Percentiles rank a stretch among this genome's conserved stretches.
Conservation (phyloP, 73 alveolate genomes). For the Blepharisma japonicum region DNA sequence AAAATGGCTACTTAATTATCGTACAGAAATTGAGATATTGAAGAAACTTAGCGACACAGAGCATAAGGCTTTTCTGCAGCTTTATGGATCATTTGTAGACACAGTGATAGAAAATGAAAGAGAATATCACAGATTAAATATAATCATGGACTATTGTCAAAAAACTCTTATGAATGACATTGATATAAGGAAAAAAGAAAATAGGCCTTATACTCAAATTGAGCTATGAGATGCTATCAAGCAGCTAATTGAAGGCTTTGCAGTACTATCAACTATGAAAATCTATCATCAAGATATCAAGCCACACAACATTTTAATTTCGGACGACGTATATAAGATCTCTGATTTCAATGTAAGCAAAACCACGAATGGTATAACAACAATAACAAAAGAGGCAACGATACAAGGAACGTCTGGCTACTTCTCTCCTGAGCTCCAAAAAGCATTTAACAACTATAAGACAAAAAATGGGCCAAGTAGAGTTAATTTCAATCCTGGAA, state of each 20-base stretch:
- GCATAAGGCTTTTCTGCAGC: no score
- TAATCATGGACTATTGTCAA: no score
- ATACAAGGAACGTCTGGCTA: conserved; percentile 21
- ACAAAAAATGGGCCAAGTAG: background rate
- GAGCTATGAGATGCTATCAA: background rate
- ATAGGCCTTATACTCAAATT: no score
- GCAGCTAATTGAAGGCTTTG: background rate
- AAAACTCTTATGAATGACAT: no score
- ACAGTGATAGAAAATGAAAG: no score
- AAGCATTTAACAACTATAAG: background rate
- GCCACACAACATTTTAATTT: conserved; percentile 4
- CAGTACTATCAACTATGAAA: background rate
- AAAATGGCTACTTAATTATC: no score
- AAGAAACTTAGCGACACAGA: no score
- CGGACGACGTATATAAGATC: background rate
- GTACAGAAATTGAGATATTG: no score
- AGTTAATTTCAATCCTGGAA: conserved; percentile 5
- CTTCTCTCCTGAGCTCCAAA: conserved; percentile 13
- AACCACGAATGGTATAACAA: background rate
- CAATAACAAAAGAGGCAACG: background rate
- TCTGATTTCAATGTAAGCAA: background rate
- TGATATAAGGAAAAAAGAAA: no score
- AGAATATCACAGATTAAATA: no score
- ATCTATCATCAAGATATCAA: conserved; percentile 3
- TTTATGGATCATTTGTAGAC: no score